Evolutionary conservation across 1,139 yeast species (phyloP).

Genomic region (Oligophagozyma castellii): DNA sequence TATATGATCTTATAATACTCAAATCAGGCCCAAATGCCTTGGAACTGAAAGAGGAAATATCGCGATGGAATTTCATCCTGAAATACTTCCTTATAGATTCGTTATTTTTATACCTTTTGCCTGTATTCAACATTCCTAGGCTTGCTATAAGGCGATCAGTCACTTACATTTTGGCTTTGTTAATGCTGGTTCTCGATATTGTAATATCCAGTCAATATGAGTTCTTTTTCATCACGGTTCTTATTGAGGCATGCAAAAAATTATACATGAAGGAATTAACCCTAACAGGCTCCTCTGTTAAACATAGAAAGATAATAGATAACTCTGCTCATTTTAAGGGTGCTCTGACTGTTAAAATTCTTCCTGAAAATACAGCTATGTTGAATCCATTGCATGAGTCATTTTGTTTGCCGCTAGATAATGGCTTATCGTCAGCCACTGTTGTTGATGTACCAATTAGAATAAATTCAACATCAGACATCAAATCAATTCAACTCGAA

Average conservation of each 20-base stretch:
- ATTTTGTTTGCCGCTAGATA: slow-evolving; percentile 42
- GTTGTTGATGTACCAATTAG: slow-evolving; percentile 51
- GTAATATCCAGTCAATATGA: slow-evolving; percentile 27
- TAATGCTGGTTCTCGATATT: slow-evolving; percentile 26
- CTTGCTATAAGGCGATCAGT: slow-evolving; percentile 36
- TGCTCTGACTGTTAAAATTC: slow-evolving; percentile 66
- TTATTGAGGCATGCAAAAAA: slow-evolving; percentile 34
- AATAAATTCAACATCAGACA: slow-evolving; percentile 65
- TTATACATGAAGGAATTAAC: slow-evolving; percentile 50
- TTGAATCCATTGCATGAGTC: slow-evolving; percentile 63
- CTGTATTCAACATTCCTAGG: slow-evolving; percentile 63
- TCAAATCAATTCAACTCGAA: slow-evolving; percentile 54
- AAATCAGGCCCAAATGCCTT: slow-evolving; percentile 21
- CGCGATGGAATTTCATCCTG: slow-evolving; percentile 44
- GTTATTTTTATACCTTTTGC: slow-evolving; percentile 50
- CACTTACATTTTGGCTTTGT: slow-evolving; percentile 26
- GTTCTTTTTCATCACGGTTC: slow-evolving; percentile 37
- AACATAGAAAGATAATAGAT: slow-evolving; percentile 34
- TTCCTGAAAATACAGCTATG: slow-evolving; percentile 84
- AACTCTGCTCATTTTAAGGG: slow-evolving; percentile 72
- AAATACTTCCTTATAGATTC: slow-evolving; percentile 70
- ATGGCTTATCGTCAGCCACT: slow-evolving; percentile 15
- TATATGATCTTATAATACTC: slow-evolving; percentile 48
- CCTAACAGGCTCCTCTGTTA: slow-evolving; percentile 41
- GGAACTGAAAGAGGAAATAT: slow-evolving; percentile 29